phyloP scores from a whole-genome alignment of 163 green algal species.

The Coccomyxa subellipsoidea region DNA sequence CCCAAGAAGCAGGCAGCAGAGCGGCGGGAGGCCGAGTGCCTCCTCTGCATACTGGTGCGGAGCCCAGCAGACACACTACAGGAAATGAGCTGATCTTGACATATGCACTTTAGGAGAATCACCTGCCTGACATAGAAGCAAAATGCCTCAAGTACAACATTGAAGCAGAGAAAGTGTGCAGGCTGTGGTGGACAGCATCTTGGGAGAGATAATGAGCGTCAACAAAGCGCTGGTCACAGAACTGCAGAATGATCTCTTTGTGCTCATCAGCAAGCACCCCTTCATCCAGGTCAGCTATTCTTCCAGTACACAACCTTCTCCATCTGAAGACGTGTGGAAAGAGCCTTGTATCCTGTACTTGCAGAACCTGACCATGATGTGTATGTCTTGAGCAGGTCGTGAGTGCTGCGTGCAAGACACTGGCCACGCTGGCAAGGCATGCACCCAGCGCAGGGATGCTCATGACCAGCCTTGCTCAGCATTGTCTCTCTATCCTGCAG shows the following conservation, averaged over 20 bases:
- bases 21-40: slow-evolving; percentile 42
- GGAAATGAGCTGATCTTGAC: too few relatives aligned
- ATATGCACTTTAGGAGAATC: too few relatives aligned
- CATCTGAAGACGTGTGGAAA: too few relatives aligned
- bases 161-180: too few relatives aligned
- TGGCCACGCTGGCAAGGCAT: slow-evolving; percentile 46
- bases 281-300: slow-evolving; percentile 50
- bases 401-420: slow-evolving; percentile 39
- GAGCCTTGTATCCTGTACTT: too few relatives aligned
- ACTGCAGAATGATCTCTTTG: slow-evolving; percentile 46
- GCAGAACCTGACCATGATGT: not conserved
- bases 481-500: slow-evolving; percentile 20
- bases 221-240: slow-evolving; percentile 27
- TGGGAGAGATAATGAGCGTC: slow-evolving; percentile 28
- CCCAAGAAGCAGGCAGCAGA: not conserved
- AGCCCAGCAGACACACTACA: not conserved
- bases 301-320: not conserved
- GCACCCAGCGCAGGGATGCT: slow-evolving; percentile 14
- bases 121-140: too few relatives aligned
- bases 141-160: too few relatives aligned
- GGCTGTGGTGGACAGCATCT: slow-evolving; percentile 39
- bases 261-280: slow-evolving; percentile 51
- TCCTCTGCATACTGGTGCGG: slow-evolving; percentile 54
- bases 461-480: slow-evolving; percentile 22
- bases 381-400: slow-evolving; percentile 44